Conservation (phyloP, 352 stramenopile species). For the Globisporangium echinulatum region DNA sequence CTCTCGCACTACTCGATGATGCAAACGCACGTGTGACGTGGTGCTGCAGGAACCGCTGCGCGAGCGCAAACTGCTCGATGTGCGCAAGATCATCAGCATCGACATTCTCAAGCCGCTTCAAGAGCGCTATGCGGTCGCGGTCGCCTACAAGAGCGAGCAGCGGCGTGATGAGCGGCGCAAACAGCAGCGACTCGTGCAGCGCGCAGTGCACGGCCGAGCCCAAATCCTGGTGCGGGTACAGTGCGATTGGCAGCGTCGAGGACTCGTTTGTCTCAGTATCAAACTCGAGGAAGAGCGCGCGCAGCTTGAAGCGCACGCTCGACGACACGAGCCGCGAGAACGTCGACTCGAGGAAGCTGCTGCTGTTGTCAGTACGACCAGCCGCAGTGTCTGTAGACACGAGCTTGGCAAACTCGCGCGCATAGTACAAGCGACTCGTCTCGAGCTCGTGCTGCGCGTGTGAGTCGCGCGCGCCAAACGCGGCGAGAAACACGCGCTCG, state of each 20-base stretch:
- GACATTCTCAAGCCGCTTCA: constrained; percentile 10
- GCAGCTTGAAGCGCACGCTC: constrained; percentile 49
- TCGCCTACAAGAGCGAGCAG: constrained; percentile 16
- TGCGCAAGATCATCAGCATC: constrained; percentile 35
- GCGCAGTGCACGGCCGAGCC: constrained; percentile 69
- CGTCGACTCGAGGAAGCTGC: constrained; percentile 36
- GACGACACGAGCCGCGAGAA: constrained; percentile 54
- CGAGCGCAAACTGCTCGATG: constrained; percentile 52
- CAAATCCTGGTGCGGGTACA: constrained; percentile 69
- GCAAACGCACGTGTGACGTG: constrained; percentile 30
- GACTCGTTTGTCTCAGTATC: constrained; percentile 19
- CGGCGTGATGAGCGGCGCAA: constrained; percentile 23
- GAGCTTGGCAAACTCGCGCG: constrained; percentile 39
- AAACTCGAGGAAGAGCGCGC: constrained; percentile 57
- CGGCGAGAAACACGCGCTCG: constrained; percentile 19
- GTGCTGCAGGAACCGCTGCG: constrained; percentile 41
- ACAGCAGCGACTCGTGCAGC: constrained; percentile 46
- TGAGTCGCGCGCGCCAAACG: constrained; percentile 23
- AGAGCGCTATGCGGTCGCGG: neutral
- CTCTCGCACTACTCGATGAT: constrained; percentile 1
- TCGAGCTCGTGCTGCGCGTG: constrained; percentile 38
- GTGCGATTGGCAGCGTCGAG: constrained; percentile 19
- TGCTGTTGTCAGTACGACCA: neutral
- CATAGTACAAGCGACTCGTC: constrained; percentile 33
- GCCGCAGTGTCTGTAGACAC: constrained; percentile 5